A percentile compares a stretch with the other conserved stretches of the same genome.
Evolutionary conservation across 1,139 yeast species (phyloP).

Genomic region (Diutina neorugosa): DNA sequence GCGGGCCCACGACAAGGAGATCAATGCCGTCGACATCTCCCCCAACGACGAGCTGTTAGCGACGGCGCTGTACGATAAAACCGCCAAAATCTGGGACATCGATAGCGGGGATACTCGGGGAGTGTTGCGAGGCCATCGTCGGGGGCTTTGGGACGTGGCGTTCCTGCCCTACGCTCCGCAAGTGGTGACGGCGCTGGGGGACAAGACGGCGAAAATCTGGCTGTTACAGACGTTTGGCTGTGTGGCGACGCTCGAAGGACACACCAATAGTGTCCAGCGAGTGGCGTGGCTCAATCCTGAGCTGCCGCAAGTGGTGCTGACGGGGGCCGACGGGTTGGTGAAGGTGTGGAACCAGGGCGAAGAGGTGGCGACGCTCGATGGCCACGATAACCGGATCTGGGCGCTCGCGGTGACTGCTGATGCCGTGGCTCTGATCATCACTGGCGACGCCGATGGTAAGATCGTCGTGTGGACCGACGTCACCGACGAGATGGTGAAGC

Average conservation of each 20-base stretch:
- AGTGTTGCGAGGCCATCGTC: slow-evolving; percentile 74
- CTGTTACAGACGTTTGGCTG: slow-evolving; percentile 67
- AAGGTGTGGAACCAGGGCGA: slow-evolving; percentile 86
- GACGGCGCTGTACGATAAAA: slow-evolving; percentile 91
- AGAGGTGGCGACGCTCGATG: slow-evolving; percentile 62
- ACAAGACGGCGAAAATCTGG: slow-evolving; percentile 85
- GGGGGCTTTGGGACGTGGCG: slow-evolving; percentile 89
- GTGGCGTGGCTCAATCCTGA: slow-evolving; percentile 49
- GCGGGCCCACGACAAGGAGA: slow-evolving; percentile 94
- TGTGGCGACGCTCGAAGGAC: slow-evolving; percentile 82
- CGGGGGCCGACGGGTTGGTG: slow-evolving; percentile 91
- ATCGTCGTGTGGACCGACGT: slow-evolving; percentile 82
- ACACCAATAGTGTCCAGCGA: slow-evolving; percentile 83
- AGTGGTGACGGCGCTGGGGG: slow-evolving; percentile 77
- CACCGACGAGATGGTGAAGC: slow-evolving; percentile 48
- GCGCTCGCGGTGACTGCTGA: slow-evolving; percentile 56
- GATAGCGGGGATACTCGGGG: slow-evolving; percentile 79
- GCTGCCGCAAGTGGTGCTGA: slow-evolving; percentile 60
- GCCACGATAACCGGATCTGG: slow-evolving; percentile 94
- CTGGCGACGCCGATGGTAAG: slow-evolving; percentile 94
- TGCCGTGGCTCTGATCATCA: slow-evolving; percentile 50
- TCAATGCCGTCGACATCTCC: slow-evolving; percentile 75
- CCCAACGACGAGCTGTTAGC: slow-evolving; percentile 86
- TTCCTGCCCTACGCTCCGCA: slow-evolving; percentile 73
- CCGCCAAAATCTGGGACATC: slow-evolving; percentile 80